Evolutionary conservation across 768 basidiomycete species (phyloP).

Genomic region (Mycena sanguinolenta): DNA sequence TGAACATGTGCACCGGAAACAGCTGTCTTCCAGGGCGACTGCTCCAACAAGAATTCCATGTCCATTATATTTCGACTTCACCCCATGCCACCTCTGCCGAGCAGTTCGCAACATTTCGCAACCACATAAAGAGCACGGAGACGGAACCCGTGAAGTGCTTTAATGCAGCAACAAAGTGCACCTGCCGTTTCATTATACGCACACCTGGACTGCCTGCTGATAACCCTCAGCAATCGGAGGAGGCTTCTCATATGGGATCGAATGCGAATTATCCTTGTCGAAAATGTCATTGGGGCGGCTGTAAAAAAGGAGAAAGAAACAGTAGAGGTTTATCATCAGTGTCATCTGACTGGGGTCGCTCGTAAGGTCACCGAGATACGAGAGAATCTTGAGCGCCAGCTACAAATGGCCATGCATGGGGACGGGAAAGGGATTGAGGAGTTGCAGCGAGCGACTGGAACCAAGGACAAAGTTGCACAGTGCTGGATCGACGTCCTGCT

Average conservation of each 20-base stretch:
- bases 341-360: neutral
- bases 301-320: neutral
- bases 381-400: too few species aligned
- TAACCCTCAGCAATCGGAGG: constrained; percentile 40
- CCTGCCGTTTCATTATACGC: constrained; percentile 21
- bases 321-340: neutral
- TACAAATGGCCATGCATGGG: too few species aligned
- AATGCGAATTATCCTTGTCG: too few species aligned
- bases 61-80: neutral
- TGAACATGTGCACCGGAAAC: too few species aligned
- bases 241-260: constrained; percentile 6
- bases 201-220: constrained; percentile 33
- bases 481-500: too few species aligned
- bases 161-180: constrained; percentile 23
- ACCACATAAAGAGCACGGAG: constrained; percentile 23
- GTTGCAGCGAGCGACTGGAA: too few species aligned
- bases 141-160: constrained; percentile 17
- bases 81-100: neutral
- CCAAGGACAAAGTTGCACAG: too few species aligned
- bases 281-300: neutral
- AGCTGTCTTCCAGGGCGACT: too few species aligned
- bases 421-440: too few species aligned
- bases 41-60: too few species aligned
- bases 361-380: neutral
- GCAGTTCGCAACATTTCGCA: too few species aligned